A percentile compares a stretch with the other conserved stretches of the same genome.
Conservation (phyloP, 1,284 basidiomycete genomes). For the Nidula niveotomentosa region DNA sequence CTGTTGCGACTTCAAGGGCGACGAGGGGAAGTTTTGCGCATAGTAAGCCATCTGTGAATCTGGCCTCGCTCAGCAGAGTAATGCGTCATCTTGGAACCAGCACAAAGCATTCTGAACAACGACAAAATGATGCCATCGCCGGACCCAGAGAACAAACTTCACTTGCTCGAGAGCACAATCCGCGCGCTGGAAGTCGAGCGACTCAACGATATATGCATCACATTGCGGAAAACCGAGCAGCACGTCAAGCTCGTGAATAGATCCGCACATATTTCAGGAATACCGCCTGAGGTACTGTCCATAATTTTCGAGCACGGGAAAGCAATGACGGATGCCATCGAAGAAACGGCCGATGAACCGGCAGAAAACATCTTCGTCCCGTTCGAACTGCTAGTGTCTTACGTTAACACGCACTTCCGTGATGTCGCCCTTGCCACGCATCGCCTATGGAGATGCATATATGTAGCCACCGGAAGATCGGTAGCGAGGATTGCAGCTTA, state of each 20-base stretch:
- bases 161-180: background rate
- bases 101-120: too few species aligned
- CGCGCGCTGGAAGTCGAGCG: background rate
- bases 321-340: conserved; percentile 12
- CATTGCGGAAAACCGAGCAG: background rate
- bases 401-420: conserved; percentile 36
- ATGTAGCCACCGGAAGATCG: conserved; percentile 19
- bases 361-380: conserved; percentile 9
- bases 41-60: too few species aligned
- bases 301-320: conserved; percentile 26
- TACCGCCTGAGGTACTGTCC: conserved; percentile 27
- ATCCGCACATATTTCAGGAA: background rate
- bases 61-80: too few species aligned
- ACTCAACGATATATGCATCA: background rate
- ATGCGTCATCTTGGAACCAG: too few species aligned
- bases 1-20: too few species aligned
- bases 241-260: background rate
- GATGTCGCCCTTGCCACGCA: conserved; percentile 31
- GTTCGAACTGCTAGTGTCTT: conserved; percentile 35
- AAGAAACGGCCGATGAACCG: conserved; percentile 6
- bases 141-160: too few species aligned
- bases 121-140: too few species aligned
- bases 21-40: too few species aligned
- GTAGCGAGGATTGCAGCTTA: conserved; percentile 26
- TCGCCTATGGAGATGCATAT: conserved; percentile 36